Evolutionary conservation across 345 rosid species (phyloP).

Genomic region (Nephelium lappaceum): DNA sequence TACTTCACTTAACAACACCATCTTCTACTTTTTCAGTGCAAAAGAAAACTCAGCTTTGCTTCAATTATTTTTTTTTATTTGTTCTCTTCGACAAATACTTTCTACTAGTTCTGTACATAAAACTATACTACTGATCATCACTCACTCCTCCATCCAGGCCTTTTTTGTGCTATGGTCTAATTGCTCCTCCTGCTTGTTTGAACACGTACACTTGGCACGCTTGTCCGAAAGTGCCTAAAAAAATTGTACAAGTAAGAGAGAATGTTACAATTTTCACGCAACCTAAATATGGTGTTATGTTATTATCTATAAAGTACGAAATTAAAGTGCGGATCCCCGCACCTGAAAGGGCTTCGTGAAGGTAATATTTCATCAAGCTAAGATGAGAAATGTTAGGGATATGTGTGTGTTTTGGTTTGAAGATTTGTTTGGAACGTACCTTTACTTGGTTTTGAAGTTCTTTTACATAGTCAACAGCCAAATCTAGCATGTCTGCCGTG

Average conservation of each 20-base stretch:
- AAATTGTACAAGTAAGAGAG: background rate
- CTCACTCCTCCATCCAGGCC: background rate
- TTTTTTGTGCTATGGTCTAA: background rate
- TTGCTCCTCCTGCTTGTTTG: constrained; percentile 20
- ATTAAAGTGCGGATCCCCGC: no score
- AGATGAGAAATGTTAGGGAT: background rate
- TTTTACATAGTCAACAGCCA: constrained; percentile 91
- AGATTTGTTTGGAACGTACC: constrained; percentile 38
- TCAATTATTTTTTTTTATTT: background rate
- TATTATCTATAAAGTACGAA: no score
- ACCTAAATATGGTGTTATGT: no score
- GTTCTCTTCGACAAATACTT: constrained; percentile 15
- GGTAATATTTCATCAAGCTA: background rate
- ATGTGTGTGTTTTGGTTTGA: no score
- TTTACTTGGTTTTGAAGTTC: constrained; percentile 80
- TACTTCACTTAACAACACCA: background rate
- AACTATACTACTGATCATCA: background rate
- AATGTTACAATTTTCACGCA: background rate
- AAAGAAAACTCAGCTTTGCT: constrained; percentile 15
- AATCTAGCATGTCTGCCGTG: constrained; percentile 95
- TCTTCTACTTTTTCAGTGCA: constrained; percentile 22
- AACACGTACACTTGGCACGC: constrained; percentile 70
- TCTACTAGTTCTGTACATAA: constrained; percentile 17
- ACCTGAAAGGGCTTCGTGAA: no score
- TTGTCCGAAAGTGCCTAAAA: constrained; percentile 53